These are phyloP conservation scores for Pyrenophora tritici-repentis DNA, from an alignment of 2,329 filamentous ascomycete genomes.

Conservation along the genomic window DNA sequence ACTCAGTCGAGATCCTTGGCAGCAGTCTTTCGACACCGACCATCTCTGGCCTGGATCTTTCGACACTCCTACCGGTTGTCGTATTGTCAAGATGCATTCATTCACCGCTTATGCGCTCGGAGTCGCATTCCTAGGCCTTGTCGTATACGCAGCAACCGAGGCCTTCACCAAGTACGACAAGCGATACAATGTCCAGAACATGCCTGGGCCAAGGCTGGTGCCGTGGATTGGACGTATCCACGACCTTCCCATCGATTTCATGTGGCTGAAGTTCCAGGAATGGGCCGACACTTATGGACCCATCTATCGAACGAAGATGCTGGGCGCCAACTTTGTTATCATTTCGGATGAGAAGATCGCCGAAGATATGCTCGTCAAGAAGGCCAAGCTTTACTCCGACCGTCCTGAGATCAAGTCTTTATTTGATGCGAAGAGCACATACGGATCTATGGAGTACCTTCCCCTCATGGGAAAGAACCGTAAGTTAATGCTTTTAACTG, in stretches of 20 bases:
- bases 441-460: constrained; percentile 62
- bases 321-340: constrained; percentile 53
- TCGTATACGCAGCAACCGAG: constrained; percentile 41
- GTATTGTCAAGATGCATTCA: constrained; percentile 45
- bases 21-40: constrained; percentile 1
- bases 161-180: constrained; percentile 44
- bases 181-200: constrained; percentile 42
- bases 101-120: constrained; percentile 46
- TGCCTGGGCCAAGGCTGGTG: constrained; percentile 50
- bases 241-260: constrained; percentile 45
- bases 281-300: constrained; percentile 44
- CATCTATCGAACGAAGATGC: constrained; percentile 46
- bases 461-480: constrained; percentile 62
- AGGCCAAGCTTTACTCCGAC: constrained; percentile 59
- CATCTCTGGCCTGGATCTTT: background rate
- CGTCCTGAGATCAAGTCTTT: constrained; percentile 57
- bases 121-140: constrained; percentile 47
- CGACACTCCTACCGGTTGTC: background rate
- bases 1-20: constrained; percentile 1
- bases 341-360: constrained; percentile 59
- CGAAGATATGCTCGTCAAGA: constrained; percentile 59
- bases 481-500: constrained; percentile 37
- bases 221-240: constrained; percentile 46
- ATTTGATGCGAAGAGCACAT: constrained; percentile 60
- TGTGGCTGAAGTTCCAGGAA: constrained; percentile 59